phyloP scores from a whole-genome alignment of 768 basidiomycete species.

The Bullera alba region DNA sequence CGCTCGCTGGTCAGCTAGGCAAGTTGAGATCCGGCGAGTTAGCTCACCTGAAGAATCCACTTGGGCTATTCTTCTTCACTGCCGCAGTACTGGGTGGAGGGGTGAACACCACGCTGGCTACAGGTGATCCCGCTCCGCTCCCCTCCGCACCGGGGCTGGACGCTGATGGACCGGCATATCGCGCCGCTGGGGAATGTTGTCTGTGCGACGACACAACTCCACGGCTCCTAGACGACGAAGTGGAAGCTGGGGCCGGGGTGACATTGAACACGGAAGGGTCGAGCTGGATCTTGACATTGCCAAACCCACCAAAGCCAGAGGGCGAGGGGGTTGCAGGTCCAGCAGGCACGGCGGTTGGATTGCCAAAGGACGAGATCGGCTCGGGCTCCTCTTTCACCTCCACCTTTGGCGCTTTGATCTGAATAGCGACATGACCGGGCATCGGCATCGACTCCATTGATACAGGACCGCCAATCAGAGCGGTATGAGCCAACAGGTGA shows the following conservation, averaged over 20 bases:
- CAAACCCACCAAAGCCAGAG: conserved; percentile 4
- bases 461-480: too few species aligned
- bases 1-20: too few species aligned
- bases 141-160: neutral
- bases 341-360: neutral
- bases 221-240: neutral
- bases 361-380: neutral
- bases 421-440: too few species aligned
- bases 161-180: conserved; percentile 1
- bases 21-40: too few species aligned
- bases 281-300: too few species aligned
- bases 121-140: neutral
- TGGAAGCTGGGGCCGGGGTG: neutral
- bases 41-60: conserved; percentile 23
- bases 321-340: neutral
- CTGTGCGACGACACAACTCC: neutral
- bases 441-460: too few species aligned
- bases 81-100: neutral
- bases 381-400: neutral
- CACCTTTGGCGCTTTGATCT: too few species aligned
- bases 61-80: conserved; percentile 2
- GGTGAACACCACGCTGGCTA: neutral
- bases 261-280: too few species aligned
- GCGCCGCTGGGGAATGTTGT: conserved; percentile 12
- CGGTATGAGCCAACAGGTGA: too few species aligned